Evolutionary conservation across 2,329 filamentous ascomycete genomes (phyloP), one percentile per base, ranked within the genome.

Genomic region (Trichoderma sp.): DNA sequence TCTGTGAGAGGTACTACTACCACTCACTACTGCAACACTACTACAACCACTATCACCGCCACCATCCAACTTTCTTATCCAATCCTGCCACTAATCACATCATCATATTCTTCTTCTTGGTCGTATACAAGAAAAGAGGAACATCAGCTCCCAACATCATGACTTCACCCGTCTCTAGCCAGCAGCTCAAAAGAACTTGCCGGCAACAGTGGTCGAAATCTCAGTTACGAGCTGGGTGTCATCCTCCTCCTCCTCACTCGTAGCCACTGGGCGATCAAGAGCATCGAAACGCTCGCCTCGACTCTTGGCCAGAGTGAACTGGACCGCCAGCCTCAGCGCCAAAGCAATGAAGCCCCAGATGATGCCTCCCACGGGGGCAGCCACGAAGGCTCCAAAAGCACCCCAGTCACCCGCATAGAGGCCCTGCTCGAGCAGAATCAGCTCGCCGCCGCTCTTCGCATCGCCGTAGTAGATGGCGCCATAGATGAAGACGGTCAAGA

Each of bases 351-450:
- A 88, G 0, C 91, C 93, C 89, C 92, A 95, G 41, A 95, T 84
- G 21, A 96, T 80, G 27, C 93, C 93, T 1, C 94, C 94, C 2
- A 95, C 84, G 0, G 94, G 94, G 0, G 94, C 94, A 11, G 93
- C 93, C 5, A 96, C 92, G 80, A 96, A 97, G 5, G 94, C 93
- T 79, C 94, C 94, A 83, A 97, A 97, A 2, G 90, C 93, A 77
- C 91, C 93, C 94, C 94, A 97, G 82, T 96, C 94, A 65, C 91
- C 88, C 0, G 87, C 90, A 83, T 95, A 97, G 24, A 97, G 86
- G 0, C 94, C 94, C 78, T 92, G 87, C 81, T 94, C 88, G 14
- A 97, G 85, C 31, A 96, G 86, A 67, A 97, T 88, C 74, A 97
- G 89, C 75, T 92, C 87, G 1, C 88, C 92, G 6, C 93, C 94